Base-by-base conservation (phyloP, 139 green algal species). In the Picochlorum sp. region DNA sequence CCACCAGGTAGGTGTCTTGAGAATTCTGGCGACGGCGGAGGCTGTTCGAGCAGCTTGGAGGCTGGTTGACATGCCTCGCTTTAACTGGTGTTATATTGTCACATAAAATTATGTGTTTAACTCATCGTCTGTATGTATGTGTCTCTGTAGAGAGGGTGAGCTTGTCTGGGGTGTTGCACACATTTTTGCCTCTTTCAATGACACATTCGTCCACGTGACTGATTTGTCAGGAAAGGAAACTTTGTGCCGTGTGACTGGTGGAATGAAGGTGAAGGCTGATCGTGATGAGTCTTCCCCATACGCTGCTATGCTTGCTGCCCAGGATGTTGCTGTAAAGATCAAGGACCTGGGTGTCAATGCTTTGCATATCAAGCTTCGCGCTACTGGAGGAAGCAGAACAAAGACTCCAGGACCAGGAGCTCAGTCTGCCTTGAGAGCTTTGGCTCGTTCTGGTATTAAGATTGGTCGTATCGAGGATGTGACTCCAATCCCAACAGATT, bases 251-350 rank as follows among this genome's bases (percentile, higher is more conserved):
- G 85, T 98, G 13, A 99, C 94, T 24, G 92, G 94, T 60, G 94
- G 94, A 72, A 99, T 99, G 94, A 98, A 98, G 81, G 94, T 99
- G 49, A 98, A 99, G 84, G 94, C 94, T 67, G 94, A 99, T 73
- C 88, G 94, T 50, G 94, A 99, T 66, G 94, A 99, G 86, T 96
- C 92, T 28, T 97, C 89, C 7, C 94, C 94, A 49, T 99, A 99
- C 73, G 94, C 94, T 44, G 94, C 94, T 52, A 99, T 99, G 94
- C 86, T 99, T 88, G 94, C 94, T 37, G 94, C 94, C 8, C 94
- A 99, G 83, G 94, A 99, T 66, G 94, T 97, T 30, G 94, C 94
- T 10, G 69, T 75, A 7, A 83, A 83, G 62, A 96, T 89, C 90
- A 98, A 98, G 92, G 94, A 99, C 79, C 83, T 99, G 49, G 92